Conservation (phyloP, 371 early-diverging fungal species). For the Mortierella sp. region DNA sequence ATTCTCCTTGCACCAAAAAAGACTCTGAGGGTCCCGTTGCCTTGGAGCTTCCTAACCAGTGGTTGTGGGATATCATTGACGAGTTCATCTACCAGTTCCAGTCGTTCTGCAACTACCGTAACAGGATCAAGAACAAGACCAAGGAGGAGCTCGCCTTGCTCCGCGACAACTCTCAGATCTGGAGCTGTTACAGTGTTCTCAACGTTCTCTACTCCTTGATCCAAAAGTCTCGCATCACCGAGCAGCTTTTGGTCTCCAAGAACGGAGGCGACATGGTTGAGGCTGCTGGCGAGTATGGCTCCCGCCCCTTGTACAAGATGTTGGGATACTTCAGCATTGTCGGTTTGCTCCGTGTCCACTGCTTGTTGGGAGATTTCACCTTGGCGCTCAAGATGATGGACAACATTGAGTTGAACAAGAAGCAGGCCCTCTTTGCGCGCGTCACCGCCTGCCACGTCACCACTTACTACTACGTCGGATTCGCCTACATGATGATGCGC, state of each 20-base stretch:
- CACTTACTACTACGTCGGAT: constrained; percentile 96
- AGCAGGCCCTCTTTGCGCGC: constrained; percentile 90
- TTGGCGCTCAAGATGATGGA: constrained; percentile 96
- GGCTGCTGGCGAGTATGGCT: constrained; percentile 85
- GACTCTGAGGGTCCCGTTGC: constrained; percentile 87
- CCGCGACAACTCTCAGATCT: constrained; percentile 89
- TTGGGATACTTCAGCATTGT: constrained; percentile 97
- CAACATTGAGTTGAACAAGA: constrained; percentile 93
- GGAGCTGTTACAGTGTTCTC: constrained; percentile 96
- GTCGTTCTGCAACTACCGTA: constrained; percentile 94
- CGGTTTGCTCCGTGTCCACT: constrained; percentile 95
- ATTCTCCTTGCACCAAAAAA: constrained; percentile 20
- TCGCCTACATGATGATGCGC: constrained; percentile 98
- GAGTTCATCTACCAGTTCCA: constrained; percentile 99
- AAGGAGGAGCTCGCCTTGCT: constrained; percentile 88
- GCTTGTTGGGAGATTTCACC: constrained; percentile 94
- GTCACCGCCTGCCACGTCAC: constrained; percentile 97
- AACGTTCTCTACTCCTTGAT: constrained; percentile 95
- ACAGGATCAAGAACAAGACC: constrained; percentile 84
- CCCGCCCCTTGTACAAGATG: constrained; percentile 91
- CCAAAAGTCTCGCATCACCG: constrained; percentile 94
- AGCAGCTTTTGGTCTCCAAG: constrained; percentile 90
- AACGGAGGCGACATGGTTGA: constrained; percentile 91
- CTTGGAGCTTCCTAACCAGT: constrained; percentile 96
- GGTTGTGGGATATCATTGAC: constrained; percentile 99